Evolutionary conservation across 257 asterid species (phyloP), one percentile per base, ranked within the genome.

Genomic region (Dorcoceras hygrometricum): DNA sequence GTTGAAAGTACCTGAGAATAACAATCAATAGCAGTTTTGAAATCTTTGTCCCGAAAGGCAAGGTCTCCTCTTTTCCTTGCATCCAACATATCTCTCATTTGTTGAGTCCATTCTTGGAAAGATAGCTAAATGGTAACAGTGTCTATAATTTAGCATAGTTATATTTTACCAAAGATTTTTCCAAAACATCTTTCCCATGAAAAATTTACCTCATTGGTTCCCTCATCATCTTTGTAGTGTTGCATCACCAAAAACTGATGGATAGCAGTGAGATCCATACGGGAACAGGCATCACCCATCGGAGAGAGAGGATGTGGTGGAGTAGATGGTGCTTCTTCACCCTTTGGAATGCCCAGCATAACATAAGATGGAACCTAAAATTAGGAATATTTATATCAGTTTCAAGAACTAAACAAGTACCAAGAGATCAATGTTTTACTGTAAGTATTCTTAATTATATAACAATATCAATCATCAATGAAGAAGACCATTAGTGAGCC

Each of bases 101-200:
- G 98, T 63, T 93, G 97, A 77, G 98, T 93, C 97, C 98, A 93
- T 76, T 93, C 98, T 89, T 92, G 98, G 83, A 93, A 90, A 34
- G 99, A 90, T 70, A 93, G 82, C 99, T 93, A 67, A 75, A 62
- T 63, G 55, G 32, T 69, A 57, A 55, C 43, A 69, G 64, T 34
- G 59, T 64, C 25, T 23, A 57, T 46, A 43, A 29, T 50, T 83
- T 28, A 62, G 75, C 23, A 73, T 18, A 69, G 66, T 62, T 53
- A 67, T 36, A 25, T 19, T n/a, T n/a, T 11, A 57, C 43, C 43
- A 28, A 60, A 18, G n/a, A 73, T 28, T 51, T n/a, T 34, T 59
- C 10, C 57, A 53, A 9, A 57, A 66, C 34, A 70, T 27, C 58
- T 65, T 59, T 50, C 70, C 57, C 69, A 57, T 62, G 61, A 60